Conservation (phyloP, 768 basidiomycete genomes). For the Wakefieldia striispora region DNA sequence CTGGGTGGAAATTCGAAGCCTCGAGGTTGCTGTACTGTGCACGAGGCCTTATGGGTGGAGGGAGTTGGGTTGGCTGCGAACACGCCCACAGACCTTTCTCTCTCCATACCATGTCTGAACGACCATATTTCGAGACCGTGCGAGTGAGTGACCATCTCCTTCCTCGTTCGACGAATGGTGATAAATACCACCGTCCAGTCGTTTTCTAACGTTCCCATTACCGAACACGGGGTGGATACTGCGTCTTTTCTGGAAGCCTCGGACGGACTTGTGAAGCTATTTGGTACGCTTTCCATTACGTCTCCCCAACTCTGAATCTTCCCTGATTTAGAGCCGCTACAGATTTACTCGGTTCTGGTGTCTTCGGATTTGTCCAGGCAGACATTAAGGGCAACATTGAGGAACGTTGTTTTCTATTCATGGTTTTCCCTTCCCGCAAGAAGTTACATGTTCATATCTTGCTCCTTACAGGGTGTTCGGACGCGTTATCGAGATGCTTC, state of each 20-base stretch:
- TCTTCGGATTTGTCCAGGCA: slow-evolving; percentile 72
- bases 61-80: slow-evolving; percentile 7
- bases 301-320: slow-evolving; percentile 9
- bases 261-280: slow-evolving; percentile 77
- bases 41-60: slow-evolving; percentile 17
- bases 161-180: not conserved
- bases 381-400: slow-evolving; percentile 68
- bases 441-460: slow-evolving; percentile 12
- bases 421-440: slow-evolving; percentile 8
- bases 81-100: slow-evolving; percentile 3
- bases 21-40: slow-evolving; percentile 30
- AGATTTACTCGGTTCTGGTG: slow-evolving; percentile 67
- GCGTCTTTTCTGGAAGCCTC: slow-evolving; percentile 80
- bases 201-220: slow-evolving; percentile 79
- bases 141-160: slow-evolving; percentile 43
- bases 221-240: slow-evolving; percentile 78
- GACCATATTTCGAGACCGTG: slow-evolving; percentile 67
- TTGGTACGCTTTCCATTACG: slow-evolving; percentile 48
- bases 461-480: slow-evolving; percentile 58
- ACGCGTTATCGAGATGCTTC: slow-evolving; percentile 44
- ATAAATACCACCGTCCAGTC: slow-evolving; percentile 49
- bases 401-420: slow-evolving; percentile 38
- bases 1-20: slow-evolving; percentile 16
- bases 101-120: slow-evolving; percentile 23
- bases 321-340: slow-evolving; percentile 15